Conservation (phyloP, 208 protist species). For the Crithidia fasciculata region DNA sequence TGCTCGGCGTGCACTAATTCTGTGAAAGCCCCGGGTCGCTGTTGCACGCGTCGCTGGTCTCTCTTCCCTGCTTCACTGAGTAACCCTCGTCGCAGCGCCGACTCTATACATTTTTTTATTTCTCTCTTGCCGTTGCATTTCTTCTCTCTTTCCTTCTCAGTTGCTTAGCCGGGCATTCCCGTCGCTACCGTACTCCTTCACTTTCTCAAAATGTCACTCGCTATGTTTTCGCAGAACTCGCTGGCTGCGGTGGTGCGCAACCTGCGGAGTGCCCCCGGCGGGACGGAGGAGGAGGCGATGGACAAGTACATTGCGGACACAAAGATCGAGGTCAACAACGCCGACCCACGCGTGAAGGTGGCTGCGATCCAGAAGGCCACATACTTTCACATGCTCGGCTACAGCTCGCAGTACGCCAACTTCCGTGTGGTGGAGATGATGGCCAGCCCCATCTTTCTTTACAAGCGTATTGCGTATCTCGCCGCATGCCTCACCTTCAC, state of each 20-base stretch:
- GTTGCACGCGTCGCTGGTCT: too few relatives aligned
- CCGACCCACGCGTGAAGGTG: constrained; percentile 92
- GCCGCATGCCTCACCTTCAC: constrained; percentile 95
- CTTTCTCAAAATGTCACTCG: constrained; percentile 28
- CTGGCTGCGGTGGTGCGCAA: constrained; percentile 96
- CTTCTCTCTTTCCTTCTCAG: constrained; percentile 3
- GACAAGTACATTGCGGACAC: constrained; percentile 93
- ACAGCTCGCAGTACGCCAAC: constrained; percentile 95
- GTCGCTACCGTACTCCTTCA: too few relatives aligned
- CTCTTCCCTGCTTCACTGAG: too few relatives aligned
- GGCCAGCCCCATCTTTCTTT: constrained; percentile 75
- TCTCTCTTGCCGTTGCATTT: too few relatives aligned
- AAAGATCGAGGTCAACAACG: constrained; percentile 92
- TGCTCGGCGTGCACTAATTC: too few relatives aligned
- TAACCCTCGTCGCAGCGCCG: too few relatives aligned
- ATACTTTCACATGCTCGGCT: constrained; percentile 98
- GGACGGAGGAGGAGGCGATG: constrained; percentile 94
- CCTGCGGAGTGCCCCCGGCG: constrained; percentile 84
- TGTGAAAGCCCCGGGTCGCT: too few relatives aligned
- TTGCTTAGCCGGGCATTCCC: too few relatives aligned
- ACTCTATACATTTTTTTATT: too few relatives aligned
- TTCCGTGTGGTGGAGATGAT: constrained; percentile 98
- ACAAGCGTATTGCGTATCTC: constrained; percentile 95
- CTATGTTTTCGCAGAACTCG: constrained; percentile 82
- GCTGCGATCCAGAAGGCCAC: constrained; percentile 96